A percentile compares a stretch with the other conserved stretches of the same genome.
These are phyloP conservation scores for Vachellia collinsii DNA, from an alignment of 306 rosid species.

Conservation along the genomic window DNA sequence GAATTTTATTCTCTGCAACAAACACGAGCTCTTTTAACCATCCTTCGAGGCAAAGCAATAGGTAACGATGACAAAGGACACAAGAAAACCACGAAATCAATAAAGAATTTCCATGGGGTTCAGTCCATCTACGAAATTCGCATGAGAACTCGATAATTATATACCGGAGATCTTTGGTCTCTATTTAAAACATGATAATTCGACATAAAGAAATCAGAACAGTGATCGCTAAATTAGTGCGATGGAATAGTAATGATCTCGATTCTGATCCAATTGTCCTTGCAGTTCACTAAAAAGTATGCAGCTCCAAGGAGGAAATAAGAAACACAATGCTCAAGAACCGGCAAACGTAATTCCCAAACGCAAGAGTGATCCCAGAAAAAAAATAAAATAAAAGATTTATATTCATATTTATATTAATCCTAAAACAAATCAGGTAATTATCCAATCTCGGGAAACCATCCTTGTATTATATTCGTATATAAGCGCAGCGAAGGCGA, in stretches of 20 bases:
- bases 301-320: neutral
- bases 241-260: neutral
- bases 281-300: neutral
- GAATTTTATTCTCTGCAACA: neutral
- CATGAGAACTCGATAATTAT: neutral
- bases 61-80: neutral
- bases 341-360: neutral
- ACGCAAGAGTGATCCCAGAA: neutral
- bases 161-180: neutral
- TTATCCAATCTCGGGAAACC: neutral
- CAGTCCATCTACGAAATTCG: neutral
- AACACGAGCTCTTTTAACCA: neutral
- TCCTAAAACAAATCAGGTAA: neutral
- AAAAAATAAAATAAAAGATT: neutral
- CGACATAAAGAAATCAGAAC: neutral
- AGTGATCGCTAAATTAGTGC: neutral
- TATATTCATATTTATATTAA: neutral
- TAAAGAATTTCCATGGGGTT: neutral
- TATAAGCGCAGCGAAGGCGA: neutral
- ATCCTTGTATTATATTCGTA: neutral
- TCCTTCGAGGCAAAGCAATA: slow-evolving; percentile 7
- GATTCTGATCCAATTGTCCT: neutral
- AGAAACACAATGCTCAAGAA: neutral
- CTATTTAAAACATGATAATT: neutral
- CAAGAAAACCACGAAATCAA: neutral